Evolutionary conservation across 2,329 filamentous ascomycete species (phyloP).

Genomic region (Domatiomyces globalis): DNA sequence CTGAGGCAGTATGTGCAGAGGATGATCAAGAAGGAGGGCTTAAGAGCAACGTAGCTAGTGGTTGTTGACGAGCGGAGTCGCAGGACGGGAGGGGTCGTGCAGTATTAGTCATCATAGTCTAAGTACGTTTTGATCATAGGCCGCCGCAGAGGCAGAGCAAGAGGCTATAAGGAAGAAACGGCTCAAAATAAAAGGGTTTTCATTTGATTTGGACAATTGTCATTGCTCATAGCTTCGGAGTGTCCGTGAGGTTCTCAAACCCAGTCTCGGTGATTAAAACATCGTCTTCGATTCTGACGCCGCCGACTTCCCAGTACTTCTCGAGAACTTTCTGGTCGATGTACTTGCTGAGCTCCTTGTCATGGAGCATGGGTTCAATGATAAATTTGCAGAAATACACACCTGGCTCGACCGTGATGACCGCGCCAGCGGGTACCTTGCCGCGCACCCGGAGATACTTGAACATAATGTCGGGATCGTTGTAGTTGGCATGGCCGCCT

Average conservation of each 20-base stretch:
- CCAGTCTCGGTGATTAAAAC: conserved; percentile 58
- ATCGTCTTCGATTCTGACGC: conserved; percentile 86
- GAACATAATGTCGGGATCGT: conserved; percentile 72
- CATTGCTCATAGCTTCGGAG: conserved; percentile 49
- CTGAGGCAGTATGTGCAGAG: no score
- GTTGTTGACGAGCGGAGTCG: no score
- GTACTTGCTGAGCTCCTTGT: conserved; percentile 57
- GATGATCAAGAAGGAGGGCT: no score
- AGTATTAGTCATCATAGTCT: no score
- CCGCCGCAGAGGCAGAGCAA: no score
- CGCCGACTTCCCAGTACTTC: conserved; percentile 76
- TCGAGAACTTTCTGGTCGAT: conserved; percentile 62
- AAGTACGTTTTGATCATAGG: no score
- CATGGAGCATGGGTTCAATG: conserved; percentile 62
- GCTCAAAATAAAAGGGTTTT: no score
- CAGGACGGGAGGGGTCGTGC: no score
- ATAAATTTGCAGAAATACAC: conserved; percentile 89
- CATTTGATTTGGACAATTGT: background rate
- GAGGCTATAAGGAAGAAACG: no score
- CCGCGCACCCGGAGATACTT: conserved; percentile 70
- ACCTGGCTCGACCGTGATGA: conserved; percentile 91
- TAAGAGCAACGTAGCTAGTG: no score
- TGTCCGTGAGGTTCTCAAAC: conserved; percentile 68
- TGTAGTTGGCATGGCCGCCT: conserved; percentile 62
- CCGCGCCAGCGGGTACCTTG: conserved; percentile 58